These are phyloP conservation scores for Orbilia brochopaga DNA, from an alignment of 2,329 filamentous ascomycete genomes.

Conservation along the genomic window DNA sequence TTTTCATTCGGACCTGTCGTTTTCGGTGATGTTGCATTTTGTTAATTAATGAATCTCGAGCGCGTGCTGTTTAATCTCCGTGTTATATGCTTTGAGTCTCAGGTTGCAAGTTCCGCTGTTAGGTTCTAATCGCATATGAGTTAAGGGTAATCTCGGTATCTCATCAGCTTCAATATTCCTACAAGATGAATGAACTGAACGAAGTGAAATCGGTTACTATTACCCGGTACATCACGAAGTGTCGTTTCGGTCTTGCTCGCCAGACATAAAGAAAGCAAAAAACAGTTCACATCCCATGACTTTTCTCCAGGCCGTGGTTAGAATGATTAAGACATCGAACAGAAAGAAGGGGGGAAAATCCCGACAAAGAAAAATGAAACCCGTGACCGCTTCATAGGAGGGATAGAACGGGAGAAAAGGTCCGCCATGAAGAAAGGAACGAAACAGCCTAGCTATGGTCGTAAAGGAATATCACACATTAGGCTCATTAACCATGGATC, in stretches of 20 bases:
- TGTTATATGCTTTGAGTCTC: too few species aligned
- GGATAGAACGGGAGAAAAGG: constrained; percentile 8
- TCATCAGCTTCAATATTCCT: too few species aligned
- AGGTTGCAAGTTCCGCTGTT: too few species aligned
- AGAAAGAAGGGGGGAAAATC: neutral
- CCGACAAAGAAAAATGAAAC: neutral
- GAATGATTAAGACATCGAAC: neutral
- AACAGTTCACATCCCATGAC: neutral
- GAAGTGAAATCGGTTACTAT: neutral
- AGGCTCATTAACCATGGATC: constrained; percentile 2
- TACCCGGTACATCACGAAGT: neutral
- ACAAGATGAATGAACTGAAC: neutral
- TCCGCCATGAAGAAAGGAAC: constrained; percentile 17
- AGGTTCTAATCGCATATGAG: too few species aligned
- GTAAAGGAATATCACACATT: neutral
- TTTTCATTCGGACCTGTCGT: too few species aligned
- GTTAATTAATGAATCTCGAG: too few species aligned
- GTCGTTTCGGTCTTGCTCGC: neutral
- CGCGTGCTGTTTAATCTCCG: constrained; percentile 3
- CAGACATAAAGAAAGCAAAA: neutral
- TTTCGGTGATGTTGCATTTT: too few species aligned
- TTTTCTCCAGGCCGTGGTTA: neutral
- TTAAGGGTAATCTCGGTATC: too few species aligned
- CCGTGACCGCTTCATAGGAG: neutral
- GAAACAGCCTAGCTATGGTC: constrained; percentile 22